Evolutionary conservation across 805 yeast species (phyloP).

Genomic region (Yarrowia osloensis): DNA sequence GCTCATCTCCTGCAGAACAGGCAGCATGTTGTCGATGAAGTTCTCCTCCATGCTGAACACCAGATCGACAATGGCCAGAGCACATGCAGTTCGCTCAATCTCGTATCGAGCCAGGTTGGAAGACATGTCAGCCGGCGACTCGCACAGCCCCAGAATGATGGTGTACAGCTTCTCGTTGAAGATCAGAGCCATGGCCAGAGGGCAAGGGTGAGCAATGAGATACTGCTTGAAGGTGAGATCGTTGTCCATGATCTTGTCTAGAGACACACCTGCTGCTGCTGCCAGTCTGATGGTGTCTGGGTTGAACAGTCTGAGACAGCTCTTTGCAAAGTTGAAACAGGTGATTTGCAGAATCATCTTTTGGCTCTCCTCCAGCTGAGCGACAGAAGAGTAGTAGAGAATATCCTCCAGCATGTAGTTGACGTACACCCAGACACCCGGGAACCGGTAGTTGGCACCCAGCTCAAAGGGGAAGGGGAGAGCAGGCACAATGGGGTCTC

Average conservation of each 20-base stretch:
- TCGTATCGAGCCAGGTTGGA: background rate
- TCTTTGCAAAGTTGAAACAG: constrained; percentile 55
- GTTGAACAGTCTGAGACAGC: constrained; percentile 54
- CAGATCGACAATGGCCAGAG: constrained; percentile 34
- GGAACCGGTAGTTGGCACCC: constrained; percentile 61
- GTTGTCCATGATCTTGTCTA: constrained; percentile 49
- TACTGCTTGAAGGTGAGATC: constrained; percentile 51
- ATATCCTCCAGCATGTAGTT: constrained; percentile 71
- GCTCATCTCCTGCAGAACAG: constrained; percentile 28
- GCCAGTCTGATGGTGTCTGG: constrained; percentile 55
- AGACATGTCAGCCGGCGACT: background rate
- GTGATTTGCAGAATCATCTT: constrained; percentile 53
- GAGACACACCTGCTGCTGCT: constrained; percentile 52
- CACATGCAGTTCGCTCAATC: constrained; percentile 33
- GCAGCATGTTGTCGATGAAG: constrained; percentile 53
- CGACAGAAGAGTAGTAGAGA: constrained; percentile 53
- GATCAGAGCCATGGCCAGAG: constrained; percentile 61
- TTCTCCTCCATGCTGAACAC: constrained; percentile 53
- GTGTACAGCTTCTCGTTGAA: constrained; percentile 60
- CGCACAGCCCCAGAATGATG: constrained; percentile 54
- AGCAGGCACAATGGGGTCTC: constrained; percentile 40
- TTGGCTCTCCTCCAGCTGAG: constrained; percentile 46
- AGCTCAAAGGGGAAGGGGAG: constrained; percentile 63
- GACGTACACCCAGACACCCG: constrained; percentile 78
- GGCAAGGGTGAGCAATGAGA: constrained; percentile 69